phyloP scores from a whole-genome alignment of 2,329 filamentous ascomycete species.

The Lasiodiplodia gonubiensis region DNA sequence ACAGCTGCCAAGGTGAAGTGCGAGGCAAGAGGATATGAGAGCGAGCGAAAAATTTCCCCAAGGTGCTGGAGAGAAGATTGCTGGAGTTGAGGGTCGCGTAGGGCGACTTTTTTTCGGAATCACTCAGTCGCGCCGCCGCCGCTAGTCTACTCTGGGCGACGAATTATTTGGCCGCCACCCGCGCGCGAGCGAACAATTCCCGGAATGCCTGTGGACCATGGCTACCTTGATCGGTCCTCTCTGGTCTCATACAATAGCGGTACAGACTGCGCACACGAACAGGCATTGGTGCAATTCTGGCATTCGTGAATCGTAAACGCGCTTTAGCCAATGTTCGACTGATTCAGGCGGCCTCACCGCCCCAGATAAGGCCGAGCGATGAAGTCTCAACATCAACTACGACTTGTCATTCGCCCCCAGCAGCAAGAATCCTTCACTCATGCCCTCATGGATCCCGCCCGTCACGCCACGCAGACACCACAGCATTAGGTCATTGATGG shows the following conservation, averaged over 20 bases:
- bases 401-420: constrained; percentile 19
- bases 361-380: neutral
- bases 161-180: neutral
- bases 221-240: neutral
- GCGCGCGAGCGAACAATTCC: neutral
- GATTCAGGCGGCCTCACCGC: constrained; percentile 9
- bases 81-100: constrained; percentile 1
- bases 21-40: neutral
- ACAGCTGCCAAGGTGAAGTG: neutral
- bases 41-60: constrained; percentile 13
- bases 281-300: neutral
- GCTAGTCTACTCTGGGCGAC: constrained; percentile 1
- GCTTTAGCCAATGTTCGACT: constrained; percentile 2
- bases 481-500: constrained; percentile 59
- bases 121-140: constrained; percentile 1
- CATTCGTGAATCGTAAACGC: neutral
- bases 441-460: constrained; percentile 70
- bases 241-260: neutral
- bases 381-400: neutral
- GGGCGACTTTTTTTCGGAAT: constrained; percentile 18
- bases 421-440: constrained; percentile 57
- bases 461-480: constrained; percentile 70
- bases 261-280: neutral
- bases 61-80: constrained; percentile 28
- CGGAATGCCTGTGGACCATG: neutral